Conservation (phyloP, 768 basidiomycete species). For the Leccinum disarticulatum region DNA sequence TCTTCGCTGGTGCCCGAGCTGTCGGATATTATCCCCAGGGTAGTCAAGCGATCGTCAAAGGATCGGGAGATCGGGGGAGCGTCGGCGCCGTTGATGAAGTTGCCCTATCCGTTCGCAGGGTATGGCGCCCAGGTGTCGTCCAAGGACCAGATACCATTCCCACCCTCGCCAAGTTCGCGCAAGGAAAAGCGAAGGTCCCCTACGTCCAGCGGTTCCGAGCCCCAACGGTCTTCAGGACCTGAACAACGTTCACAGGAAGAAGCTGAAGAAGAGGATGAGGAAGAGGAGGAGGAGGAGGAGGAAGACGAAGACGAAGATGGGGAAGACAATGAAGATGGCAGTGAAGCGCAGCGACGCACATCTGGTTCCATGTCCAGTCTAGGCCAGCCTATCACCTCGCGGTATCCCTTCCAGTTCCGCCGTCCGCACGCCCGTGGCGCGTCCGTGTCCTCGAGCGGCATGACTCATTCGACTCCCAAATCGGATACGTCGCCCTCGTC, state of each 20-base stretch:
- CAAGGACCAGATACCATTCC: slow-evolving; percentile 71
- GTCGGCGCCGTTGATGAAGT: slow-evolving; percentile 44
- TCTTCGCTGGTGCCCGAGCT: slow-evolving; percentile 32
- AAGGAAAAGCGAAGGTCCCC: slow-evolving; percentile 38
- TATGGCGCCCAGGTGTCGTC: slow-evolving; percentile 62
- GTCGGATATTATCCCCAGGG: slow-evolving; percentile 45
- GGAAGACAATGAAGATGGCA: slow-evolving; percentile 38
- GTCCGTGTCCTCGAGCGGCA: slow-evolving; percentile 39
- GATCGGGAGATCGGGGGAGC: slow-evolving; percentile 44
- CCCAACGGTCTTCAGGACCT: slow-evolving; percentile 31
- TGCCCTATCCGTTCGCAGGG: slow-evolving; percentile 73
- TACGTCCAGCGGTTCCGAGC: slow-evolving; percentile 28
- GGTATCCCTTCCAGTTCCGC: slow-evolving; percentile 70
- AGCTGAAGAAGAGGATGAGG: slow-evolving; percentile 18
- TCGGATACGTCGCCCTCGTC: slow-evolving; percentile 39
- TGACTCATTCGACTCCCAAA: slow-evolving; percentile 41
- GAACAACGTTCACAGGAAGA: slow-evolving; percentile 27
- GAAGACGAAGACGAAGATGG: slow-evolving; percentile 39
- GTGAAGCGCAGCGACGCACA: slow-evolving; percentile 59
- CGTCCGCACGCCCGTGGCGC: slow-evolving; percentile 43
- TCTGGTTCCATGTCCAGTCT: slow-evolving; percentile 86
- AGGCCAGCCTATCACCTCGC: slow-evolving; percentile 70
- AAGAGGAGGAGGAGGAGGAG: neutral
- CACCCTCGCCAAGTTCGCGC: slow-evolving; percentile 53
- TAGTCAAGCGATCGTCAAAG: slow-evolving; percentile 45